Percentiles rank a stretch among this genome's conserved stretches.
Evolutionary conservation across 768 basidiomycete genomes (phyloP).

Genomic region (Tricholomella constricta): DNA sequence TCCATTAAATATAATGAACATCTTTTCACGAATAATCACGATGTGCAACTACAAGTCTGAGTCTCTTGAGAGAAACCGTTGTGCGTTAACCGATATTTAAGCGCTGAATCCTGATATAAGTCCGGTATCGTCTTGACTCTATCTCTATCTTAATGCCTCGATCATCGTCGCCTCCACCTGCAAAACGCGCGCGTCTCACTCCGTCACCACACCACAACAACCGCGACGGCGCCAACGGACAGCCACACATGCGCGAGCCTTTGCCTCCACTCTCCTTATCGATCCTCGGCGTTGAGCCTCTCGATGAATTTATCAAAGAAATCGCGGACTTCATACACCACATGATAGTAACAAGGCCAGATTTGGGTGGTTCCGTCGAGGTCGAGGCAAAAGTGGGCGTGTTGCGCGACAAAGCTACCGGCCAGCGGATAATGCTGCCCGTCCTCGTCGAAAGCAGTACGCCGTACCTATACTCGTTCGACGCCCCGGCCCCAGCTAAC

Average conservation of each 20-base stretch:
- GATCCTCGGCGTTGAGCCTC: slow-evolving; percentile 86
- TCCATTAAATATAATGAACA: slow-evolving; percentile 21
- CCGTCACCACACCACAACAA: slow-evolving; percentile 16
- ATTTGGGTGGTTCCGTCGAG: slow-evolving; percentile 64
- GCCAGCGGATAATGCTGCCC: slow-evolving; percentile 65
- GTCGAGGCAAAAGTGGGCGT: slow-evolving; percentile 91
- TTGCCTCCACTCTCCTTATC: slow-evolving; percentile 73
- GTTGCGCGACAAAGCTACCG: slow-evolving; percentile 57
- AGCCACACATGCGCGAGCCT: slow-evolving; percentile 22
- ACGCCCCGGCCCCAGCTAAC: background rate
- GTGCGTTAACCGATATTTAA: too few species aligned
- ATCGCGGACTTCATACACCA: slow-evolving; percentile 88
- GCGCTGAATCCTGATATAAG: too few species aligned
- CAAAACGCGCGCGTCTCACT: slow-evolving; percentile 32
- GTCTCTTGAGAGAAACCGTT: background rate
- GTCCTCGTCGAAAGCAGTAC: slow-evolving; percentile 84
- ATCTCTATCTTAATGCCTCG: slow-evolving; percentile 20
- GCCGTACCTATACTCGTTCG: slow-evolving; percentile 29
- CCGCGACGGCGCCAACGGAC: slow-evolving; percentile 26
- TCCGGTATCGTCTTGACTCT: too few species aligned
- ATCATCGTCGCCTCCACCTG: slow-evolving; percentile 30
- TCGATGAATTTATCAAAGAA: slow-evolving; percentile 92
- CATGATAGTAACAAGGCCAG: slow-evolving; percentile 59
- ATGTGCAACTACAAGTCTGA: too few species aligned
- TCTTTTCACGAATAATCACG: too few species aligned